Base-by-base conservation (phyloP, 169 alveolate genomes). In the Babesia ovata region DNA sequence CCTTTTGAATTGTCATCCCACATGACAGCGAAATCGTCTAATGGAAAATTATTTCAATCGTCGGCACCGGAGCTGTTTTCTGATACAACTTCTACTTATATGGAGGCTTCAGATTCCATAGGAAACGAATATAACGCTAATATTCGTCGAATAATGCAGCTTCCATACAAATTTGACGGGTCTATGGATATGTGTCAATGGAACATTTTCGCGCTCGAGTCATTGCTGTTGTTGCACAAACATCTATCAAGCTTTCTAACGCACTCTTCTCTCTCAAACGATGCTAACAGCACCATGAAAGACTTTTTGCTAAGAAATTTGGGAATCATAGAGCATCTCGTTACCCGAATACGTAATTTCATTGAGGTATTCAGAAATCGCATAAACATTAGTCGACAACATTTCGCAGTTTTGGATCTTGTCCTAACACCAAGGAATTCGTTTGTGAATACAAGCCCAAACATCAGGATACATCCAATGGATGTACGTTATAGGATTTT, bases 401-500 rank as follows among this genome's bases (percentile, higher is more conserved):
- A 57, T 19, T 73, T 50, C 45, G 57, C 52, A 6, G 72, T 82
- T 44, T 22, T 82, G 70, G 85, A 82, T 21, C 61, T 46, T 0
- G 66, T 72, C 13, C 29, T 82, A 14, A 73, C 71, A 12, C 84
- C 85, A 0, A 24, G 89, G 39, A 86, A 82, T 45, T 19, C 85
- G 28, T 82, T 82, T 45, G 67, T 63, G 13, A 70, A 33, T 28
- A 46, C 45, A 39, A 73, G 70, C 21, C 85, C 85, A 12, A 42
- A 72, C 0, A 48, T 61, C 6, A 48, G 17, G 48, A 36, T 82
- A 33, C 89, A 82, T 28, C 54, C 48, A 9, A 71, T 82, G 85
- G 89, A 82, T 56, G 56, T 72, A 24, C 84, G 89, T 24, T 82
- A 82, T 26, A 63, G 89, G 46, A 13, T 82, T 22, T 36, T 73